Evolutionary conservation across 2,329 filamentous ascomycete genomes (phyloP).

Genomic region (Clarireedia homoeocarpa): DNA sequence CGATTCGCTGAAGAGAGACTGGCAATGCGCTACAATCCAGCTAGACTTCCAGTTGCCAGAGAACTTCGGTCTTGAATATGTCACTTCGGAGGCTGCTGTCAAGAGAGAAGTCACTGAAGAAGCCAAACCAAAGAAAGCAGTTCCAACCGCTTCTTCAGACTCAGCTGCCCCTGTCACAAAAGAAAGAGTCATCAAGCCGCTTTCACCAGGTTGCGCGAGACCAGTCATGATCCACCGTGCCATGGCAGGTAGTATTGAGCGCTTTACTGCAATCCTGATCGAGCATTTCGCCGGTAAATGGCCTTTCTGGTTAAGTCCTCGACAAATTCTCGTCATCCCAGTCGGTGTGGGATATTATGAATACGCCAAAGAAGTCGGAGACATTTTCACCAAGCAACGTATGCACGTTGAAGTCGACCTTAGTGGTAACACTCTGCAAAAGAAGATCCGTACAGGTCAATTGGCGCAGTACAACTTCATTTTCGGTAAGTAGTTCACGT

Average conservation of each 20-base stretch:
- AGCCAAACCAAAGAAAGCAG: slow-evolving; percentile 33
- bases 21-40: slow-evolving; percentile 91
- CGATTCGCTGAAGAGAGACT: slow-evolving; percentile 76
- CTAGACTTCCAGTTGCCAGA: slow-evolving; percentile 80
- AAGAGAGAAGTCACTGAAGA: slow-evolving; percentile 34
- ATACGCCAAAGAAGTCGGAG: slow-evolving; percentile 69
- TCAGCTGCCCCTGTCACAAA: slow-evolving; percentile 36
- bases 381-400: slow-evolving; percentile 56
- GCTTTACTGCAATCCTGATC: slow-evolving; percentile 66
- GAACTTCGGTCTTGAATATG: slow-evolving; percentile 83
- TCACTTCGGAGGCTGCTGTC: slow-evolving; percentile 58
- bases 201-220: slow-evolving; percentile 63
- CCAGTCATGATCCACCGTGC: slow-evolving; percentile 85
- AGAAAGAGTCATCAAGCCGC: slow-evolving; percentile 38
- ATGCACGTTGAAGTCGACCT: slow-evolving; percentile 67
- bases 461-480: slow-evolving; percentile 79
- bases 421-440: slow-evolving; percentile 73
- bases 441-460: slow-evolving; percentile 81
- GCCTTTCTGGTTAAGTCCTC: slow-evolving; percentile 84
- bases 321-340: slow-evolving; percentile 72
- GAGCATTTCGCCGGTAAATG: slow-evolving; percentile 84
- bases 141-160: slow-evolving; percentile 26
- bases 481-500: slow-evolving; percentile 47
- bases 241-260: slow-evolving; percentile 64
- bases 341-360: slow-evolving; percentile 64